Conservation (phyloP, 139 green algal species). For the Cymbomonas tetramitiformis region DNA sequence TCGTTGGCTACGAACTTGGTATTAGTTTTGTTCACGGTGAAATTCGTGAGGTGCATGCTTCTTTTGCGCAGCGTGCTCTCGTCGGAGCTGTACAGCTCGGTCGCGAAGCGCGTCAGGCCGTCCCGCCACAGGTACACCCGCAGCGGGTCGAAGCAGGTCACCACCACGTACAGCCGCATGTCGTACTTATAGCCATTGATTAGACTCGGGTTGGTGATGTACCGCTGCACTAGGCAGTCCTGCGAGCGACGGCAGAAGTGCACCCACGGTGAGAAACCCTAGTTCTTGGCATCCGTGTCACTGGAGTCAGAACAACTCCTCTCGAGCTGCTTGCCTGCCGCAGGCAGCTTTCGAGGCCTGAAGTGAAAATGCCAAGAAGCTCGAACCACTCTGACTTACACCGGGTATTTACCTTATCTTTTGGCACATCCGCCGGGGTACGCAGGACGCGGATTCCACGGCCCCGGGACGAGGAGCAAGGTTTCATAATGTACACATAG, state of each 20-base stretch:
- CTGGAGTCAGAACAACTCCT: too few species aligned
- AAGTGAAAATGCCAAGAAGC: too few species aligned
- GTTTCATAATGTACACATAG: slow-evolving; percentile 41
- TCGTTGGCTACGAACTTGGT: slow-evolving; percentile 8
- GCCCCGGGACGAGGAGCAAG: slow-evolving; percentile 28
- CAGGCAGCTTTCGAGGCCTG: too few species aligned
- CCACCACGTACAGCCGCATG: slow-evolving; percentile 50
- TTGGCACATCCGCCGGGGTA: slow-evolving; percentile 17
- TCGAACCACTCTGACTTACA: too few species aligned
- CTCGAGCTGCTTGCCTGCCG: too few species aligned
- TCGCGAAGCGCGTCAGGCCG: slow-evolving; percentile 53
- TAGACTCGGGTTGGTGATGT: slow-evolving; percentile 44
- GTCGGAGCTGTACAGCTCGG: slow-evolving; percentile 37
- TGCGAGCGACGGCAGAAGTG: too few species aligned
- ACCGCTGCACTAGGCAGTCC: slow-evolving; percentile 47
- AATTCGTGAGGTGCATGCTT: slow-evolving; percentile 58
- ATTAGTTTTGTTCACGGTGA: slow-evolving; percentile 44
- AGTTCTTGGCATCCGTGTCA: too few species aligned
- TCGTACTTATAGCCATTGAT: slow-evolving; percentile 44
- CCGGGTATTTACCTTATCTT: too few species aligned
- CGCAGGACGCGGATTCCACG: slow-evolving; percentile 39
- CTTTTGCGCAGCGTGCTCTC: slow-evolving; percentile 35
- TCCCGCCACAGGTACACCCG: slow-evolving; percentile 43
- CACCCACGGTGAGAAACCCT: too few species aligned
- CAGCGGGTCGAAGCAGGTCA: slow-evolving; percentile 52